Evolutionary conservation across 164 flowering plant species (phyloP), one percentile per base, ranked within the genome.

Genomic region (Chimonanthus salicifolius): DNA sequence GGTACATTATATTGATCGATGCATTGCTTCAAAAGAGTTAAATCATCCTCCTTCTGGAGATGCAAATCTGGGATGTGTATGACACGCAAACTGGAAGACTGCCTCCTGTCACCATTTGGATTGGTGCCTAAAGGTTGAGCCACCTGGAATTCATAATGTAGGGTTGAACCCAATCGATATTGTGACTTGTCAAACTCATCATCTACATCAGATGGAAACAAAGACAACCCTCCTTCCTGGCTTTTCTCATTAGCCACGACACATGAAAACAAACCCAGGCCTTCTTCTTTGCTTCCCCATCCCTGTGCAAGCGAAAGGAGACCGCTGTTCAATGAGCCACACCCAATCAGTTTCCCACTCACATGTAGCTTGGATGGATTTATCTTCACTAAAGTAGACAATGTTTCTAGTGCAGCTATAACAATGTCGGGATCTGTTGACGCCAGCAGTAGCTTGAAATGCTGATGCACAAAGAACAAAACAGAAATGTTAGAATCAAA

Each of bases 261-360:
- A 84, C 98, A 93, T 6, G 93, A 88, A 83, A 84, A 88, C 49
- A 96, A 81, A 67, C 99, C 99, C 85, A 94, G 80, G 49, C 99
- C 99, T 79, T 94, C 99, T 83, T 92, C 99, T 79, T 94, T 96
- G 84, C 97, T 94, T 69, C 99, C 99, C 99, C 99, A 96, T 64
- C 97, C 99, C 76, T 96, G 99, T 77, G 99, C 98, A 44, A 96
- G 86, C 72, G 97, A 85, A 68, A 96, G 81, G 47, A 96, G 94
- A 81, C 81, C 86, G 73, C 89, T 85, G 76, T 94, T 96, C 43
- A 96, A 80, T 1, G 89, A 82, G 68, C 95, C 99, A 77, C 90
- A 91, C 43, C 94, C 95, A 77, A 94, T 84, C 85, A 92, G 74
- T 83, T 94, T 96, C 44, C 95, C 97, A 82, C 87, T 88, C 15